Evolutionary conservation across 2,329 filamentous ascomycete species (phyloP).

Genomic region (Sarocladium kiliense): DNA sequence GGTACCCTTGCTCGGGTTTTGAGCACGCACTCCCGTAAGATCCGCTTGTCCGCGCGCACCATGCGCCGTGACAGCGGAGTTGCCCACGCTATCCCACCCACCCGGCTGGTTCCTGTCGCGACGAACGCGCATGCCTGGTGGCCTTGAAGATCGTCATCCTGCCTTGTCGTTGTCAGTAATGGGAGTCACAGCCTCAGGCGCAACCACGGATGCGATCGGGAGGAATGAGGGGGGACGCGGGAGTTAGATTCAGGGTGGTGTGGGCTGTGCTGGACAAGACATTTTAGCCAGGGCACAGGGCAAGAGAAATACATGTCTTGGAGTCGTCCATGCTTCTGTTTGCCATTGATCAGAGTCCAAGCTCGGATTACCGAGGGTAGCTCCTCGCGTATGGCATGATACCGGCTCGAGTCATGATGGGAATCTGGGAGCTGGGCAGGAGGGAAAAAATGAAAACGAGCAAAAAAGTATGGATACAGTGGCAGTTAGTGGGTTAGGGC

Average conservation of each 20-base stretch:
- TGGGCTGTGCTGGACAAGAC: not conserved
- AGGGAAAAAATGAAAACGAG: not conserved
- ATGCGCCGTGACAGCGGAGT: slow-evolving; percentile 1
- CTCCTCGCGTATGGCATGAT: not conserved
- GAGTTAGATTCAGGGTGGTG: not conserved
- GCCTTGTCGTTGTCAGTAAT: not conserved
- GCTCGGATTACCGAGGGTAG: slow-evolving; percentile 1
- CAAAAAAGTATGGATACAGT: not conserved
- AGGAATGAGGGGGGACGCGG: slow-evolving; percentile 7
- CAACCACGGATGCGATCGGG: slow-evolving; percentile 5
- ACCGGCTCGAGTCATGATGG: slow-evolving; percentile 3
- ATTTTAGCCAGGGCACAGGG: not conserved
- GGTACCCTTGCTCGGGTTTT: not conserved
- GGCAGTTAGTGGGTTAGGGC: not conserved
- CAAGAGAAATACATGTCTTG: not conserved
- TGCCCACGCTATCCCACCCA: slow-evolving; percentile 4
- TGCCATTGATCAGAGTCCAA: not conserved
- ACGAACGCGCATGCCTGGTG: not conserved
- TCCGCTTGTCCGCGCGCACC: slow-evolving; percentile 3
- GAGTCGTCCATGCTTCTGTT: slow-evolving; percentile 4
- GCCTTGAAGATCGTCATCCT: slow-evolving; percentile 6
- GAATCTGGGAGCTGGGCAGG: not conserved
- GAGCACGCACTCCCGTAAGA: not conserved
- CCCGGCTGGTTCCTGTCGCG: slow-evolving; percentile 1
- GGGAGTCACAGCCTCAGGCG: not conserved